Evolutionary conservation across 768 basidiomycete species (phyloP).

Genomic region (Mycena metata): DNA sequence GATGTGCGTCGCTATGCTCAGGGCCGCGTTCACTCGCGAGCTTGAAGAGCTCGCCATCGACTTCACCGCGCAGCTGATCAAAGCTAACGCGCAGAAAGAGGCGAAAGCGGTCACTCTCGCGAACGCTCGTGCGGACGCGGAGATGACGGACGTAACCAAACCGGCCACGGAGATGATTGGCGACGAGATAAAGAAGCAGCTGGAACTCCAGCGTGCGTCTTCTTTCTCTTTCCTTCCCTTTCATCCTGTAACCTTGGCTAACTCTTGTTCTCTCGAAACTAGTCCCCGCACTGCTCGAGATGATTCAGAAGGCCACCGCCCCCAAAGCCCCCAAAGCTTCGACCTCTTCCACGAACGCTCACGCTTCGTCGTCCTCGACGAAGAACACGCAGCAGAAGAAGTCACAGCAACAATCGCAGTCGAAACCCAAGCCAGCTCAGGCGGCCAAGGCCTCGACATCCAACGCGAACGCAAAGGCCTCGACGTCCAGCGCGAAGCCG

Average conservation of each 20-base stretch:
- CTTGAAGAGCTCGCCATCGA: slow-evolving; percentile 1
- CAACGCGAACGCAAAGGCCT: too few relatives aligned
- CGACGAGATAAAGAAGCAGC: not conserved
- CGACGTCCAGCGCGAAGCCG: not conserved
- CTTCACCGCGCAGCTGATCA: not conserved
- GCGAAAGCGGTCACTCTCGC: not conserved
- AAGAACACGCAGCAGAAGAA: not conserved
- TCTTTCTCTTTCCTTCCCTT: not conserved
- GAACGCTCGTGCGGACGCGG: not conserved
- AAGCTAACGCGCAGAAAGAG: not conserved
- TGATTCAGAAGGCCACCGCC: not conserved
- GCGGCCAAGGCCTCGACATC: too few relatives aligned
- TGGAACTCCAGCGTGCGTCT: not conserved
- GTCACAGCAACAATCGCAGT: not conserved
- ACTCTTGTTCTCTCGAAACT: not conserved
- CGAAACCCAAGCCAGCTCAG: not conserved
- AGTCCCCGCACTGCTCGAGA: not conserved
- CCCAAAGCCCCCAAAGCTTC: too few relatives aligned
- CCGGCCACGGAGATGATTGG: not conserved
- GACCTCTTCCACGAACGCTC: not conserved
- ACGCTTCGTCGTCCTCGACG: not conserved
- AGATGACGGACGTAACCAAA: slow-evolving; percentile 2
- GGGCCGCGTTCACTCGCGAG: not conserved
- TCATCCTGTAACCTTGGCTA: not conserved
- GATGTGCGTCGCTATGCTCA: not conserved